These are phyloP conservation scores for Suillus hirtellus DNA, from an alignment of 768 basidiomycete species.

Conservation along the genomic window DNA sequence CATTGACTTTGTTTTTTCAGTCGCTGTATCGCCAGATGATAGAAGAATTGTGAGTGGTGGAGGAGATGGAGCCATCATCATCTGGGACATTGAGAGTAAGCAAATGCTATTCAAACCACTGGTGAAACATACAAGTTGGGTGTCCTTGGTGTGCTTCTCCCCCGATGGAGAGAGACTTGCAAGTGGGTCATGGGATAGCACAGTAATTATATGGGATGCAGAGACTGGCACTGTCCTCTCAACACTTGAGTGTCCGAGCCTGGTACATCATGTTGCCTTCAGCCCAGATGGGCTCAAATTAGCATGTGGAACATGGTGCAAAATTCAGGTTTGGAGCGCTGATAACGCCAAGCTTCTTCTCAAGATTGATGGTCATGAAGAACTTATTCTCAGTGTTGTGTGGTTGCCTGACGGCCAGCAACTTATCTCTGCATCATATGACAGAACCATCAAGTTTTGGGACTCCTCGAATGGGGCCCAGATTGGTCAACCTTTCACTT, in stretches of 20 bases:
- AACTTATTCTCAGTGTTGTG: not conserved
- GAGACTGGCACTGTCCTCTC: conserved; percentile 12
- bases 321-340: not conserved
- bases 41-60: conserved; percentile 27
- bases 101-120: conserved; percentile 24
- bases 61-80: conserved; percentile 27
- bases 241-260: not conserved
- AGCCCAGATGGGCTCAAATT: not conserved
- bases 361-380: not conserved
- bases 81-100: conserved; percentile 27
- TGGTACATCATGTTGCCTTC: not conserved
- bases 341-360: not conserved
- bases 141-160: conserved; percentile 20
- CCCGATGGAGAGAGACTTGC: conserved; percentile 2
- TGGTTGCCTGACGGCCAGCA: not conserved
- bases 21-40: conserved; percentile 30
- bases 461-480: no score
- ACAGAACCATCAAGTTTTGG: no score
- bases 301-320: not conserved
- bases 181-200: not conserved
- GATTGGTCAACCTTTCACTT: no score
- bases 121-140: conserved; percentile 25
- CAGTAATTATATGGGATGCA: conserved; percentile 4
- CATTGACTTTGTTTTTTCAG: conserved; percentile 20
- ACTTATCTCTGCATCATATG: not conserved